Conservation (phyloP, 2,329 filamentous ascomycete genomes). For the Colletotrichum sp. region DNA sequence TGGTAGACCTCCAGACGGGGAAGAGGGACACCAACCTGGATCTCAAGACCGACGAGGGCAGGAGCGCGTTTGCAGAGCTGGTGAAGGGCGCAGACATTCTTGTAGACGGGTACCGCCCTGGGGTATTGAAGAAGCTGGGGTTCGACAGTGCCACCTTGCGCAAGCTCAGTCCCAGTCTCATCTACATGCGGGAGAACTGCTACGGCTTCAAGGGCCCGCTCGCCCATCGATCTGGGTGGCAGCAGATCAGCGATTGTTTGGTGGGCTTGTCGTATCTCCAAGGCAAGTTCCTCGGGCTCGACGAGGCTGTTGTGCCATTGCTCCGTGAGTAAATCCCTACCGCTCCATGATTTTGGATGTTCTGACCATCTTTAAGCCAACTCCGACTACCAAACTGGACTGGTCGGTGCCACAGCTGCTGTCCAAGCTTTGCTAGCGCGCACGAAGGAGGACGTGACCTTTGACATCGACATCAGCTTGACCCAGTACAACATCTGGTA, state of each 20-base stretch:
- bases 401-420: background rate
- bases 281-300: background rate
- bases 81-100: background rate
- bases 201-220: background rate
- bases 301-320: background rate
- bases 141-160: background rate
- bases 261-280: background rate
- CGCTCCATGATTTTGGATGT: fast-evolving
- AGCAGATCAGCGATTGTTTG: background rate
- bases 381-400: background rate
- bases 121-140: background rate
- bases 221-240: background rate
- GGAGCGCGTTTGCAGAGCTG: background rate
- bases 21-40: background rate
- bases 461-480: conserved; percentile 28
- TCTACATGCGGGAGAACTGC: background rate
- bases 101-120: background rate
- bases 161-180: background rate
- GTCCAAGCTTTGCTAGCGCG: conserved; percentile 21
- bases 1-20: background rate
- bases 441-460: conserved; percentile 23
- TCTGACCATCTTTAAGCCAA: background rate
- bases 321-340: background rate
- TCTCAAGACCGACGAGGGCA: background rate
- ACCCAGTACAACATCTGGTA: conserved; percentile 32